Evolutionary conservation across 495 filamentous ascomycete species (phyloP).

Genomic region (Penicillium canariense): DNA sequence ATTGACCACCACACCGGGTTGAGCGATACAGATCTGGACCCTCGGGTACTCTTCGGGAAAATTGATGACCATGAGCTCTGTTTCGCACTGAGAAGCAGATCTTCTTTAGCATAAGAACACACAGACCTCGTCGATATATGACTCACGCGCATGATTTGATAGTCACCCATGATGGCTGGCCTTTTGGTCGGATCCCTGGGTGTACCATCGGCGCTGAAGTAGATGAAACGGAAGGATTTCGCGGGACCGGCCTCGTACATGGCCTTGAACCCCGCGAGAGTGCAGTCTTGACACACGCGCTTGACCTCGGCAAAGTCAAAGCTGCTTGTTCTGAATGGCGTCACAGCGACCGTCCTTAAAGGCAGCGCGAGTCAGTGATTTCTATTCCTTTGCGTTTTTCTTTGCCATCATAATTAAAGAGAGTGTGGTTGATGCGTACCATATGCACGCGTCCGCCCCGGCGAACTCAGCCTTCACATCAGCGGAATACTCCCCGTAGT

Average conservation of each 20-base stretch:
- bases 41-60: conserved; percentile 33
- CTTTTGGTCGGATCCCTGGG: conserved; percentile 40
- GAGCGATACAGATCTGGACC: conserved; percentile 38
- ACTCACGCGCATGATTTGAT: conserved; percentile 38
- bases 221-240: conserved; percentile 42
- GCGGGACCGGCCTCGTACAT: conserved; percentile 24
- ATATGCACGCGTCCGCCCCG: too few species aligned
- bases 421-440: too few species aligned
- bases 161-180: conserved; percentile 33
- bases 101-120: background rate
- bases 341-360: conserved; percentile 40
- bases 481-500: too few species aligned
- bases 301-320: conserved; percentile 41
- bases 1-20: conserved; percentile 31
- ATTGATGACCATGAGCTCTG: conserved; percentile 39
- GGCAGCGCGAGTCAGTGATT: too few species aligned
- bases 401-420: too few species aligned
- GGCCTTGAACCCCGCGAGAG: conserved; percentile 36
- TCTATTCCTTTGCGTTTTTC: too few species aligned
- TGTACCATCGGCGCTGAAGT: conserved; percentile 40
- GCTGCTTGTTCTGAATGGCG: conserved; percentile 30
- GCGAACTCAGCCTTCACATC: too few species aligned
- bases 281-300: conserved; percentile 44
- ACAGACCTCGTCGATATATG: background rate
- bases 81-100: conserved; percentile 33